These are phyloP conservation scores for Cichorium intybus DNA, from an alignment of 140 eudicot species.

Conservation along the genomic window DNA sequence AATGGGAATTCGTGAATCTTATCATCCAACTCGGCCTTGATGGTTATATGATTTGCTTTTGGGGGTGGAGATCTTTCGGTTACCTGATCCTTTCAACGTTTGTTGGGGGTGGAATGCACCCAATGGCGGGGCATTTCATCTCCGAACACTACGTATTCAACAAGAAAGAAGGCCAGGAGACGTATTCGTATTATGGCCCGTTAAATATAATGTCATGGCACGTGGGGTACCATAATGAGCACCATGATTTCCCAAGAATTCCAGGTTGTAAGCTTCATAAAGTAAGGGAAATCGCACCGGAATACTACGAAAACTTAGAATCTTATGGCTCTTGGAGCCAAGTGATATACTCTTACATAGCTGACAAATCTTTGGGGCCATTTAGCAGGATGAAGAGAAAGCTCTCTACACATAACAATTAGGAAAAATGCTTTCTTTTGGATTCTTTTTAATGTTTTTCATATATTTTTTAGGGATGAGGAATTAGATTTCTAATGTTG, in stretches of 20 bases:
- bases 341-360: constrained; percentile 70
- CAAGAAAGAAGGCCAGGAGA: constrained; percentile 55
- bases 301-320: constrained; percentile 59
- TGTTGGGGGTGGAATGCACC: constrained; percentile 90
- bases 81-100: constrained; percentile 78
- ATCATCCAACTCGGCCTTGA: constrained; percentile 55
- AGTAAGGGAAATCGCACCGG: constrained; percentile 86
- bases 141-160: constrained; percentile 76
- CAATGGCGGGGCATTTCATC: constrained; percentile 82
- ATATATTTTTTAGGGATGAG: neutral
- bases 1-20: constrained; percentile 73
- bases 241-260: constrained; percentile 86
- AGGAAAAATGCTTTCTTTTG: neutral
- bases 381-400: constrained; percentile 83
- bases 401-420: constrained; percentile 30
- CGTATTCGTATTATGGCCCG: constrained; percentile 84
- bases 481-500: neutral
- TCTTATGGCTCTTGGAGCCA: constrained; percentile 86
- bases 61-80: constrained; percentile 63
- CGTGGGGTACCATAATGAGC: constrained; percentile 90
- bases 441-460: neutral
- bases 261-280: constrained; percentile 77
- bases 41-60: constrained; percentile 46
- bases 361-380: constrained; percentile 65
- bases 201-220: constrained; percentile 70